Percentiles rank a stretch among this genome's conserved stretches.
phyloP scores from a whole-genome alignment of 2,329 filamentous ascomycete genomes.

The Ilyonectria sp. region DNA sequence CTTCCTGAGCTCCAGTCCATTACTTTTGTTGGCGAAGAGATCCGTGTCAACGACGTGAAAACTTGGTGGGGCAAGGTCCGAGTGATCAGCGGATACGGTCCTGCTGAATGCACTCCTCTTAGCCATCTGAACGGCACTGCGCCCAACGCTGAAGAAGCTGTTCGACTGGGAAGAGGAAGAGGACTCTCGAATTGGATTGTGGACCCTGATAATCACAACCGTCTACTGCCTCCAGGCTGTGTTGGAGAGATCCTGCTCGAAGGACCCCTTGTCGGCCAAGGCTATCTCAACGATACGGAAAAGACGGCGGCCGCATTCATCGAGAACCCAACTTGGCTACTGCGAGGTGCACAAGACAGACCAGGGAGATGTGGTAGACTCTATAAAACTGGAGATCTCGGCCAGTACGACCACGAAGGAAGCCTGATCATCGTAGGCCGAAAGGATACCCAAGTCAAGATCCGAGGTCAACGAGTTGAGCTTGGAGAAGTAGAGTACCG shows the following conservation, averaged over 20 bases:
- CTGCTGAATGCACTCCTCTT: conserved; percentile 35
- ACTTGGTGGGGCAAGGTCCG: conserved; percentile 23
- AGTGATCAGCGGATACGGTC: conserved; percentile 38
- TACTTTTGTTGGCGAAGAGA: conserved; percentile 34
- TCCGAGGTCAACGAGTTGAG: conserved; percentile 71
- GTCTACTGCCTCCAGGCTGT: conserved; percentile 41
- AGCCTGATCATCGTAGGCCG: conserved; percentile 62
- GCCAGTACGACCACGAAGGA: conserved; percentile 57
- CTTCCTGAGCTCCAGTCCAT: conserved; percentile 28
- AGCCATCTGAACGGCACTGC: conserved; percentile 17
- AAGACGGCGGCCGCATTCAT: conserved; percentile 63
- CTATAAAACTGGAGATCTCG: conserved; percentile 65
- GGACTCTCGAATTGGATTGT: conserved; percentile 49
- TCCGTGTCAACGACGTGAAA: conserved; percentile 15
- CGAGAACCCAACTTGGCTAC: conserved; percentile 54
- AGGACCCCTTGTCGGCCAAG: conserved; percentile 62
- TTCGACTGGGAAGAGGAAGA: conserved; percentile 23
- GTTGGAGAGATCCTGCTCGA: conserved; percentile 57
- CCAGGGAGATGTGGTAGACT: conserved; percentile 36
- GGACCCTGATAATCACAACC: conserved; percentile 46
- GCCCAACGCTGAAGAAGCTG: not conserved
- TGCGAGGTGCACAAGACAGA: not conserved
- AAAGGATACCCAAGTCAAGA: conserved; percentile 71
- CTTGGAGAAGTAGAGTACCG: conserved; percentile 52
- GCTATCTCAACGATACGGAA: conserved; percentile 63